Percentiles rank a stretch among this genome's conserved stretches.
Conservation (phyloP, 139 green algal species). For the Coccomyxa sp. region DNA sequence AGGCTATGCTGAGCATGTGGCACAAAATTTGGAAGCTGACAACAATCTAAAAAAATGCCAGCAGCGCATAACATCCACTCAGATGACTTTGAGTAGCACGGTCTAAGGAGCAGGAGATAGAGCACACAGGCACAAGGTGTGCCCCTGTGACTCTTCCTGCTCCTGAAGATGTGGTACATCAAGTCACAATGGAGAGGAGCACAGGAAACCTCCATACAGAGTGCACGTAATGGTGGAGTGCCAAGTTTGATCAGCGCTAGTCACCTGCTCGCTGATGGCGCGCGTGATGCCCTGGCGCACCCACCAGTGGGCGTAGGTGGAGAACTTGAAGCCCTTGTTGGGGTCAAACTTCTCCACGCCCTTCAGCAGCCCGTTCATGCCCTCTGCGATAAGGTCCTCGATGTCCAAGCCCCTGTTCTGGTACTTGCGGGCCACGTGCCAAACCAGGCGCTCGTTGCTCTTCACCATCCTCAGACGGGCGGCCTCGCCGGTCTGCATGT, state of each 20-base stretch:
- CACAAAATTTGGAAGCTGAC: too few relatives aligned
- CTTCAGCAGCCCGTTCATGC: conserved; percentile 44
- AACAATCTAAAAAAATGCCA: too few relatives aligned
- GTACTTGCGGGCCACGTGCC: conserved; percentile 87
- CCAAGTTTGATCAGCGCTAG: too few relatives aligned
- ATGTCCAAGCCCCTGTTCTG: conserved; percentile 52
- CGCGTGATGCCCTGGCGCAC: conserved; percentile 75
- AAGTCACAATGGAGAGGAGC: neutral
- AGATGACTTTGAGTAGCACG: too few relatives aligned
- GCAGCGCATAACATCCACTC: too few relatives aligned
- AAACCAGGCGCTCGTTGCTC: conserved; percentile 92
- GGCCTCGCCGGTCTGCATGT: conserved; percentile 33
- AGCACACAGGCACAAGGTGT: too few relatives aligned
- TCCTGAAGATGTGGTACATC: neutral
- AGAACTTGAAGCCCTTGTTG: conserved; percentile 73
- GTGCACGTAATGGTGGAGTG: conserved; percentile 43
- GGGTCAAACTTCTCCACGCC: conserved; percentile 74
- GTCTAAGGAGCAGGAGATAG: too few relatives aligned
- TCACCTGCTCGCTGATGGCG: conserved; percentile 61
- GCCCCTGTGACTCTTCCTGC: neutral
- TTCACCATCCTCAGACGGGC: conserved; percentile 83
- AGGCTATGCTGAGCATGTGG: too few relatives aligned
- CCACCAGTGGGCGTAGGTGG: conserved; percentile 87
- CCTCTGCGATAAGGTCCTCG: conserved; percentile 59
- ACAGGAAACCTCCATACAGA: neutral